Evolutionary conservation across 2,329 filamentous ascomycete genomes (phyloP).

Genomic region (Stachybotrys chartarum): DNA sequence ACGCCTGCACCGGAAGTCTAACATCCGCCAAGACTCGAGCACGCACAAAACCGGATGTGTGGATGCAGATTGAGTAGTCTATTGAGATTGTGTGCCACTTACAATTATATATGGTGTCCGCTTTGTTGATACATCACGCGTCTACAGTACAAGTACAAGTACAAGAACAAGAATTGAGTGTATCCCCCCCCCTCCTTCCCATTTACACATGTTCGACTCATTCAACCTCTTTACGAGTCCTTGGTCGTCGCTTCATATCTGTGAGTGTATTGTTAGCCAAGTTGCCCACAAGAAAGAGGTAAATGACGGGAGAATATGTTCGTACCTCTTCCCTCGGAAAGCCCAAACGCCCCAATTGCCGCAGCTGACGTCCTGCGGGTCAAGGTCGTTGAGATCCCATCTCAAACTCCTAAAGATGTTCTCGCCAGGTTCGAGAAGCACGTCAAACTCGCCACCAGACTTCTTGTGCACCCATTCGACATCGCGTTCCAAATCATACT

Average conservation of each 20-base stretch:
- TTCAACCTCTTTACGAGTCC: conserved; percentile 21
- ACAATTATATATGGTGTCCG: conserved; percentile 3
- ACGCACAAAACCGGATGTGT: not conserved
- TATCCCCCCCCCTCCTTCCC: too few relatives aligned
- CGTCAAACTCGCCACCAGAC: conserved; percentile 82
- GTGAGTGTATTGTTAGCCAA: conserved; percentile 22
- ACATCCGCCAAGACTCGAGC: not conserved
- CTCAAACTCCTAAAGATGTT: conserved; percentile 88
- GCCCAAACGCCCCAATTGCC: conserved; percentile 98
- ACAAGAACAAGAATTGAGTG: too few relatives aligned
- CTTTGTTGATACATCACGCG: not conserved
- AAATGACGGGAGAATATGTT: conserved; percentile 13
- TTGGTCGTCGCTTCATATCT: conserved; percentile 59
- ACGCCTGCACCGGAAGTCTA: not conserved
- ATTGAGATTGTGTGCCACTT: not conserved
- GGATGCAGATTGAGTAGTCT: not conserved
- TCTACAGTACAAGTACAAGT: conserved; percentile 11
- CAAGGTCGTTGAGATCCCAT: conserved; percentile 95
- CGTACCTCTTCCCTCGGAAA: conserved; percentile 92
- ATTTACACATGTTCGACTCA: not conserved
- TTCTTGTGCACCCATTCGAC: conserved; percentile 84
- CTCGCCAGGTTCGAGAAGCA: conserved; percentile 86
- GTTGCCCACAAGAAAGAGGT: not conserved
- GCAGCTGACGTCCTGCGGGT: conserved; percentile 87
- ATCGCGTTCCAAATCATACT: conserved; percentile 89